Base-by-base conservation (phyloP, 805 yeast species). In the Wickerhamiella musiphila region DNA sequence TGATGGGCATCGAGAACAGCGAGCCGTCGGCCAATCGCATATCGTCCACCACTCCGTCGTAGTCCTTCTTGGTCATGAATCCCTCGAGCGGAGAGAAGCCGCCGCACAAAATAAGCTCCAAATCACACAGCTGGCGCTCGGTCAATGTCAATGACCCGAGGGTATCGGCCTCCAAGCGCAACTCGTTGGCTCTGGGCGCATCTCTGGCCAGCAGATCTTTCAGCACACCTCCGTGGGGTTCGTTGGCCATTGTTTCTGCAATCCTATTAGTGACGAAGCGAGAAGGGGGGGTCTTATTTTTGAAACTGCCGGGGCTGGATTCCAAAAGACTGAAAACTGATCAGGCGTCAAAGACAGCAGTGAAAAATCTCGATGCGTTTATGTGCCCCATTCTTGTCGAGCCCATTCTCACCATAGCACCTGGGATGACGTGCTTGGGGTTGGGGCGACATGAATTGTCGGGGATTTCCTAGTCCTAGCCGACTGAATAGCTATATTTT, bases 1-100 rank as follows among this genome's bases (percentile, higher is more conserved):
- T 83, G 55, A 84, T 84, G 32, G 96, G 96, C 48, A 84, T 82
- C 14, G 94, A 70, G 84, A 93, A 84, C 41, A 84, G 63, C 34
- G 72, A 60, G 13, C 94, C 94, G 28, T 70, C 64, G 6, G 77
- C 56, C 22, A 84, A 64, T 47, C 94, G 69, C 61, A 82, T 59
- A 35, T 53, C 63, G 37, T 68, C 57, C 13, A 76, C 79, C 28
- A 78, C 86, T 2, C 73, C 62, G 24, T 63, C 60, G 54, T 77
- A 77, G 55, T 78, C 86, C 33, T 61, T 62, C 57, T 77, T 66
- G 46, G 60, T 67, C 53, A 77, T 56, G 57, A 77, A 77, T 3
- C 86, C 83, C 35, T 68, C 66, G 39, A 77, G 64, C 12, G 90
- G 96, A 24, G 94, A 82, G 54, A 84, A 84, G 4, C 95, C 95